phyloP scores from a whole-genome alignment of 805 yeast genomes.

The Kregervanrija delftensis region DNA sequence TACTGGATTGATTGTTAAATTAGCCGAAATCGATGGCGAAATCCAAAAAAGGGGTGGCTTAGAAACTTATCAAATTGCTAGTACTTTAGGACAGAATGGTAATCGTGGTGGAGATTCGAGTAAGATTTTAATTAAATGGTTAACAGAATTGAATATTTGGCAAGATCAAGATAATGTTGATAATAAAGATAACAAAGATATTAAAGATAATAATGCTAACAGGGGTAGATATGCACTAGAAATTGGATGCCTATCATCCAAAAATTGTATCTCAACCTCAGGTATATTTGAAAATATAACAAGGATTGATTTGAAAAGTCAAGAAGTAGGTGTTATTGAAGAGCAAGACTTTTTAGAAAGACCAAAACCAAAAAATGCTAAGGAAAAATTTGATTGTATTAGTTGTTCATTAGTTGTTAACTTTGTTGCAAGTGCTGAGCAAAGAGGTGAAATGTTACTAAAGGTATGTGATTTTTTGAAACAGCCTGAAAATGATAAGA shows the following conservation, averaged over 20 bases:
- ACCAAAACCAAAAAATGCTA: slow-evolving; percentile 42
- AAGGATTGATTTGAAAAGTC: slow-evolving; percentile 77
- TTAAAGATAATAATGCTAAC: not conserved
- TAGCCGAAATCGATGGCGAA: slow-evolving; percentile 58
- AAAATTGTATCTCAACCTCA: slow-evolving; percentile 60
- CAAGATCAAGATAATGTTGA: not conserved
- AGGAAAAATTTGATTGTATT: slow-evolving; percentile 52
- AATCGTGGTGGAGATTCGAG: slow-evolving; percentile 92
- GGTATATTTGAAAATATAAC: slow-evolving; percentile 43
- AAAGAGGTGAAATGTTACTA: slow-evolving; percentile 72
- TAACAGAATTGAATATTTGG: slow-evolving; percentile 30
- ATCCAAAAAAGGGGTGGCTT: slow-evolving; percentile 67
- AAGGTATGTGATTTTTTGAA: slow-evolving; percentile 52
- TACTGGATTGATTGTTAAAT: slow-evolving; percentile 17
- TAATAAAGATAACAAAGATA: slow-evolving; percentile 7
- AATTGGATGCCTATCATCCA: slow-evolving; percentile 71
- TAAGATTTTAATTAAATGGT: slow-evolving; percentile 69
- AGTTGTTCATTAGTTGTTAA: slow-evolving; percentile 86
- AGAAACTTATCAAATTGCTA: slow-evolving; percentile 74
- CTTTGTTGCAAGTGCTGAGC: slow-evolving; percentile 68
- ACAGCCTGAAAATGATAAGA: slow-evolving; percentile 17
- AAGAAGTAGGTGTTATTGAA: slow-evolving; percentile 52
- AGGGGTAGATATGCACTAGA: slow-evolving; percentile 48
- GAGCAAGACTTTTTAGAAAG: slow-evolving; percentile 84
- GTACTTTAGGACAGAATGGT: slow-evolving; percentile 72